Evolutionary conservation across 2,329 filamentous ascomycete species (phyloP), one percentile per base, ranked within the genome.

Genomic region (Alternaria alternata): DNA sequence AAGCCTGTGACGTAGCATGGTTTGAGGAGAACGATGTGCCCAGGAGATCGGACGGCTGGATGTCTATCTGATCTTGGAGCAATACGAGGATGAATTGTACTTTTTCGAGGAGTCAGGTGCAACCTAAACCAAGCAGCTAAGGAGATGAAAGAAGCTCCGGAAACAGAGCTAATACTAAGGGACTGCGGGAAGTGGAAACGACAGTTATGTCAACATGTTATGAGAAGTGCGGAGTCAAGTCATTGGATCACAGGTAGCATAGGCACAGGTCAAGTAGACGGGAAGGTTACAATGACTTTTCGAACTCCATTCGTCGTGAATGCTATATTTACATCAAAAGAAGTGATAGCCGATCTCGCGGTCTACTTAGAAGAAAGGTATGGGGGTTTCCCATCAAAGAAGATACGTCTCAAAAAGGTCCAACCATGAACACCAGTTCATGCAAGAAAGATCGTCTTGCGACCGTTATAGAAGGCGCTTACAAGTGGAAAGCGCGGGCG

Each of bases 401-500:
- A 64, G 52, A 62, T 61, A 51, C 34, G 61, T 59, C 61, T 62
- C 59, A 55, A 51, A 34, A 44, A 57, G 46, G 58, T 54, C 58
- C 41, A 39, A 36, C 47, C 41, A 39, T 20, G 44, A 55, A 65
- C 51, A 54, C 62, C 64, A 49, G 46, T 51, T 43, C 46, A 63
- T 63, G 60, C 59, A 61, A 51, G 22, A 46, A 26, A 39, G 18
- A 28, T 43, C 28, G 39, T 44, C 38, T 51, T 49, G 38, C 22
- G 38, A 53, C 51, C 42, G 7, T 62, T 38, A 34, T 30, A 34
- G 26, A 32, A 39, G 30, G 36, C 39, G 64, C 75, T 64, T 81
- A 83, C 36, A 72, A 66, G 53, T 60, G 49, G 30, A 77, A 80
- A 26, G 78, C 59, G 38, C 81, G 82, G 20, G 72, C 77, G 65